Evolutionary conservation across 306 rosid species (phyloP), one percentile per base, ranked within the genome.

Genomic region (Alnus rubra): DNA sequence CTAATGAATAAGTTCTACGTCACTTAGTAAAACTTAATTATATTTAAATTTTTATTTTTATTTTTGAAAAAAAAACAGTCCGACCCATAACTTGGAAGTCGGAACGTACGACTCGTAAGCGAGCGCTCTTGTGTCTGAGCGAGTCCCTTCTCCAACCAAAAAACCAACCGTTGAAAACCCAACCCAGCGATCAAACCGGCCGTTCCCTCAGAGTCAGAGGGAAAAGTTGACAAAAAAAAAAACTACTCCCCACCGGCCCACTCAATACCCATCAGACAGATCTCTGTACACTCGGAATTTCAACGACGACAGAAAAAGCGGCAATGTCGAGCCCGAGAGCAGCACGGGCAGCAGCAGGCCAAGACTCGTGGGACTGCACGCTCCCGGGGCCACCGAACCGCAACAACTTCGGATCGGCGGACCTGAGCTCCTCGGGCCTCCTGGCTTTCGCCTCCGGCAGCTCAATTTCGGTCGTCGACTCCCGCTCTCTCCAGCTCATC

Each of bases 371-470:
- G 94, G 93, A 91, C 75, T 85, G 84, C 71, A 91, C 90, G 98
- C 98, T 96, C 5, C 99, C 99, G 2, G 96, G 93, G n/a, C 96
- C 99, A 39, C 87, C 98, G 7, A 86, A 81, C 65, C 94, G 98
- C 77, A 91, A 63, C 97, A 96, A 96, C 88, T 87, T 96, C 39
- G 97, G 98, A 90, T 91, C 98, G 79, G 89, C 88, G 60, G 98
- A 96, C 86, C 86, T 93, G 59, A 89, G 91, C 71, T 42, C 92
- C 13, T 85, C 97, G 18, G 98, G 92, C 50, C 98, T 96, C 75
- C 85, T 96, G 48, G 98, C 98, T 2, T 96, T 90, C 84, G 89
- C 98, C 11, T 78, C 98, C 55, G 97, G 98, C 53, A 91, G 98
- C 82, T 90, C 98, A 75, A 77, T 96, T 73, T 88, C 98, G 78